Base-by-base conservation (phyloP, 495 filamentous ascomycete genomes). In the Apodospora peruviana region DNA sequence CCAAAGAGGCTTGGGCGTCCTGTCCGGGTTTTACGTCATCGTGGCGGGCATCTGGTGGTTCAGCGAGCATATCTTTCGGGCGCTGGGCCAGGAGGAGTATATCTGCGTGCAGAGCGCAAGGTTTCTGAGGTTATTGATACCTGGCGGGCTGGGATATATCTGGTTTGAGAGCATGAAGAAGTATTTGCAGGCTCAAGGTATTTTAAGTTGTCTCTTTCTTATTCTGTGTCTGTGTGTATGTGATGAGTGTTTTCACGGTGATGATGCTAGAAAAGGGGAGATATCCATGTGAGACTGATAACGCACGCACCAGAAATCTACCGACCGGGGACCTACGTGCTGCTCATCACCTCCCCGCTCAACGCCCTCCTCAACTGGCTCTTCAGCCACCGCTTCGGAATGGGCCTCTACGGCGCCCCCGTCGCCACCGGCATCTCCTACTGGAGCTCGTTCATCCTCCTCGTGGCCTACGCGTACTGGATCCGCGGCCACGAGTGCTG, bases 81-180 rank as follows among this genome's bases (percentile, higher is more conserved):
- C 76, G 0, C 75, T 96, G 1, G 91, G 91, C 0, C 88, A 96
- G 60, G 83, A 88, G 48, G 79, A 87, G 38, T 79, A 83, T 56
- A 82, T 96, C 18, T 89, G 86, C 19, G 72, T 79, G 25, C 79
- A 90, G 41, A 87, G 84, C 42, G 83, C 87, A 5, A 75, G 73
- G 29, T 95, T 95, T 57, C 70, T 96, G 8, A 84, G 76, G 11
- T 84, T 79, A 47, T 72, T 96, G 22, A 87, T 91, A 16, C 90
- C 90, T 0, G 90, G 90, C 3, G 90, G 90, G 0, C 57, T 96
- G 40, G 90, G 90, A 2, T 95, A 96, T 64, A 82, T 95, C 38
- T 95, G 88, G 63, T 96, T 96, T 57, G 90, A 96, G 64, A 70
- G 81, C 11, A 83, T 89, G 80, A 96, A 96, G 67, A 96, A 96